Base-by-base conservation (phyloP, 2,329 filamentous ascomycete genomes). In the Sarocladium oryzae region DNA sequence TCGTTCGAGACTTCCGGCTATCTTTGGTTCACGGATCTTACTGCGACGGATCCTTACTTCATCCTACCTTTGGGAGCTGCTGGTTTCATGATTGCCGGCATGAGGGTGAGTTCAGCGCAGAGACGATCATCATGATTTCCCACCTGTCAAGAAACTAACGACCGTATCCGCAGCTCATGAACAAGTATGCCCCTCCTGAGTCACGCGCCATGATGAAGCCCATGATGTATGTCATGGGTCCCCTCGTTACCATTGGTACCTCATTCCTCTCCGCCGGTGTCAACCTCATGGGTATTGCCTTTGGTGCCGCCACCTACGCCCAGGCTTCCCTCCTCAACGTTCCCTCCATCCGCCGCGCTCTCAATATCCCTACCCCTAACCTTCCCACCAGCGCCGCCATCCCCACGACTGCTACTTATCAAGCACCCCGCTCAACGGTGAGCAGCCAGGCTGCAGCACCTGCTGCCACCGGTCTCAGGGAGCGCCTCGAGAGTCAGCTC, bases 1-100 rank as follows among this genome's bases (percentile, higher is more conserved):
- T 85, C 82, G 1, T 67, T 97, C 56, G 79, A 88, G 59, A 72
- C 70, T 1, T 88, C 87, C 28, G 85, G 88, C 2, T 69, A 84
- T 32, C 69, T 84, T 36, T 99, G 93, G 93, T 79, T 97, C 57
- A 69, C 73, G 2, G 87, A 97, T 65, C 68, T 99, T 55, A 85
- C 89, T 0, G 63, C 82, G 20, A 66, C 79, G 2, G 93, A 99
- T 66, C 92, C 93, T 0, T 85, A 77, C 60, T 92, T 81, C 58
- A 66, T 93, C 36, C 70, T 97, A 28, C 93, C 93, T 2, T 56
- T 81, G 2, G 52, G 76, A 1, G 81, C 83, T 2, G 77, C 82
- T 1, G 66, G 63, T 7, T 62, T 81, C 51, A 77, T 86, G 66
- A 79, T 77, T 57, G 57, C 72, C 24, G 76, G 81, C 49, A 69